phyloP scores from a whole-genome alignment of 441 rosid genomes.

The Bocquillonia castaneifolia region DNA sequence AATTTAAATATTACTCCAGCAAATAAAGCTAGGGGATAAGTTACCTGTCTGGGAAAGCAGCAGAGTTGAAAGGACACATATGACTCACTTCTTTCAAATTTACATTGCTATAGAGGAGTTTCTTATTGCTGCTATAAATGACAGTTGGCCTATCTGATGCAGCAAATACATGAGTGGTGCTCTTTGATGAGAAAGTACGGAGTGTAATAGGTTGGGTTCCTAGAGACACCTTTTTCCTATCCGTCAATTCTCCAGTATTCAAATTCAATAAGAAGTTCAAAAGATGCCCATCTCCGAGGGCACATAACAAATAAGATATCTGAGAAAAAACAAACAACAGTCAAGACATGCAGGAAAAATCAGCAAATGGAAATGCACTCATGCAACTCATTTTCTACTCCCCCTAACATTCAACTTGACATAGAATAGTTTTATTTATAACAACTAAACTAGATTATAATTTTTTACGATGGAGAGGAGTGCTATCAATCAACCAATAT shows the following conservation, averaged over 20 bases:
- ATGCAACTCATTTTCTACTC: background rate
- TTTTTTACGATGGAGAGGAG: too few species aligned
- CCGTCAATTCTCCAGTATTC: conserved; percentile 70
- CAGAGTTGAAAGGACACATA: conserved; percentile 97
- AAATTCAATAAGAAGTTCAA: conserved; percentile 76
- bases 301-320: conserved; percentile 90
- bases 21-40: background rate
- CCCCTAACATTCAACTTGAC: background rate
- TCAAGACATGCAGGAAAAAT: conserved; percentile 8
- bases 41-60: conserved; percentile 98
- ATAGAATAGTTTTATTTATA: background rate
- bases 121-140: conserved; percentile 96
- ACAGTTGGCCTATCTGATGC: conserved; percentile 99
- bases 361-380: background rate
- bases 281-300: conserved; percentile 98
- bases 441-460: background rate
- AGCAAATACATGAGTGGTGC: conserved; percentile 86
- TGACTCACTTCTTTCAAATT: conserved; percentile 96
- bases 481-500: background rate
- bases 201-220: conserved; percentile 98
- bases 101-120: conserved; percentile 91
- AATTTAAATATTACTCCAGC: background rate
- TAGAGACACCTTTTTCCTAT: conserved; percentile 88
- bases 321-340: conserved; percentile 27
- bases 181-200: conserved; percentile 93